Conservation (phyloP, 2,329 filamentous ascomycete genomes). For the Monascus ruber region DNA sequence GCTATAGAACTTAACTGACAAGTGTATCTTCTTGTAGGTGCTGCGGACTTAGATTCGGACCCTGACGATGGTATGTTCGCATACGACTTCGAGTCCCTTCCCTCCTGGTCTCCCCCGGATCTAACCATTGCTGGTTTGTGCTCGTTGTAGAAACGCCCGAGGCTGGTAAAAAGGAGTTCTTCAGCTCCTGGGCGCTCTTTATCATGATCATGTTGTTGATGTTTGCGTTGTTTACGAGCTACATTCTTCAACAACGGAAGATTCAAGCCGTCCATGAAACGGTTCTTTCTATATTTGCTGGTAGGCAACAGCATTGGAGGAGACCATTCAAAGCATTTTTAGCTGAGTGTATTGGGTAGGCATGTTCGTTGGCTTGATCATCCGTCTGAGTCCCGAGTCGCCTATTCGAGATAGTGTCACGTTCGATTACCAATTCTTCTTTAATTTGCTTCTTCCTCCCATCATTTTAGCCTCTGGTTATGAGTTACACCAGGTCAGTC, state of each 20-base stretch:
- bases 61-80: constrained; percentile 26
- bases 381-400: constrained; percentile 68
- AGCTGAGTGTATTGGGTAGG: constrained; percentile 40
- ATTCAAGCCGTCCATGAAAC: constrained; percentile 97
- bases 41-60: constrained; percentile 24
- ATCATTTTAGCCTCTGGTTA: constrained; percentile 97
- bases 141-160: constrained; percentile 51
- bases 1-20: background rate
- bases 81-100: background rate
- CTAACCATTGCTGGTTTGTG: constrained; percentile 10
- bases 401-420: constrained; percentile 83
- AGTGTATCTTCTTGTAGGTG: constrained; percentile 17
- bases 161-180: constrained; percentile 83
- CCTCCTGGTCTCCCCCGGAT: background rate
- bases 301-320: constrained; percentile 33
- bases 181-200: constrained; percentile 93
- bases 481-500: constrained; percentile 69
- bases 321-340: background rate
- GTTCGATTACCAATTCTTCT: constrained; percentile 99
- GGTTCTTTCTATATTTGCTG: constrained; percentile 94
- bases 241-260: constrained; percentile 90
- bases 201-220: constrained; percentile 93
- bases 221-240: constrained; percentile 89
- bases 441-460: constrained; percentile 94
- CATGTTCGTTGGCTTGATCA: constrained; percentile 86